Base-by-base conservation (phyloP, 2,329 filamentous ascomycete genomes). In the Aspergillus quadricinctus region DNA sequence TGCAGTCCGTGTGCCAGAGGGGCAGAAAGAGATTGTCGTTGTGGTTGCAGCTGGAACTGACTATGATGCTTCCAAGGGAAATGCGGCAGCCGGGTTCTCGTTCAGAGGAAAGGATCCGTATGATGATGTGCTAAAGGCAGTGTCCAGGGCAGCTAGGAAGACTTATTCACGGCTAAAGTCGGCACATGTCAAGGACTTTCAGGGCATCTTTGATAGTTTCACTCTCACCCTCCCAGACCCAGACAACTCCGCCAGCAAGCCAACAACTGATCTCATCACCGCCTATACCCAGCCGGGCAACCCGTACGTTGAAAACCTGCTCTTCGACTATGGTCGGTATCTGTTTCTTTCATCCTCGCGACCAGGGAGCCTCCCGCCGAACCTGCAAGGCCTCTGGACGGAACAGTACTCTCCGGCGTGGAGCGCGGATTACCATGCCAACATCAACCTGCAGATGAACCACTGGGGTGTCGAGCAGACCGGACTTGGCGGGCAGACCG, bases 381-480 rank as follows among this genome's bases (percentile, higher is more conserved):
- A 85, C 55, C 73, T 86, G 0, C 81, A 83, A 63, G 83, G 83
- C 0, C 74, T 76, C 19, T 86, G 83, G 83, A 78, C 77, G 4
- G 76, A 81, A 48, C 66, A 73, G 0, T 64, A 80, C 2, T 61
- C 61, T 0, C 71, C 76, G 3, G 75, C 78, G 0, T 83, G 83
- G 83, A 75, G 77, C 11, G 78, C 73, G 2, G 82, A 85, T 61
- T 85, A 84, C 55, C 82, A 84, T 52, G 73, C 78, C 41, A 82
- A 85, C 58, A 84, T 86, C 62, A 85, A 85, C 55, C 55, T 85
- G 0, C 81, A 86, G 60, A 85, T 85, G 83, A 85, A 85, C 57
- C 78, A 85, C 61, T 86, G 83, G 83, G 73, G 69, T 0, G 77
- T 77, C 0, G 80, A 83, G 35, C 79, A 82, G 55, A 82, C 80